Evolutionary conservation across 352 stramenopile genomes (phyloP).

Genomic region (Globisporangium heterothallicum): DNA sequence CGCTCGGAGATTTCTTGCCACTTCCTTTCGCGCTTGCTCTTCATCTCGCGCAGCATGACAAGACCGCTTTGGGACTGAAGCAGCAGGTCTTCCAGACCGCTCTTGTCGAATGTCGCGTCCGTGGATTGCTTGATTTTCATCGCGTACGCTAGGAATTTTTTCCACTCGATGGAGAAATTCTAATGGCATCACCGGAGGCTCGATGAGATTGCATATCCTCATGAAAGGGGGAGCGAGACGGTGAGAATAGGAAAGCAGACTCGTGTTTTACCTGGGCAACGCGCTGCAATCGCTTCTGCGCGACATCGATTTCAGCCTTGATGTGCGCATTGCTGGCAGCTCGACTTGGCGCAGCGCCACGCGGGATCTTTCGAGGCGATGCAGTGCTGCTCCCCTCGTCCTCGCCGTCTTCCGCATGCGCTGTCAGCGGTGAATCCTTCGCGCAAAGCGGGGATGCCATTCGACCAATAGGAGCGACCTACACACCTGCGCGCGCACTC

Average conservation of each 20-base stretch:
- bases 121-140: slow-evolving; percentile 36
- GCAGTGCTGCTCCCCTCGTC: too few relatives aligned
- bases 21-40: slow-evolving; percentile 22
- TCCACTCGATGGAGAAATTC: slow-evolving; percentile 62
- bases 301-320: slow-evolving; percentile 27
- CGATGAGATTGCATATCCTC: neutral
- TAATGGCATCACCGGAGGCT: slow-evolving; percentile 9
- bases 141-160: slow-evolving; percentile 43
- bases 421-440: too few relatives aligned
- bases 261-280: slow-evolving; percentile 28
- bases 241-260: neutral
- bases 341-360: too few relatives aligned
- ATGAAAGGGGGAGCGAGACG: too few relatives aligned
- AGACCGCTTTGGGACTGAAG: slow-evolving; percentile 47
- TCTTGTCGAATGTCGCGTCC: slow-evolving; percentile 2
- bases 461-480: too few relatives aligned
- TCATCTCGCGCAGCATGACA: slow-evolving; percentile 44
- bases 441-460: too few relatives aligned
- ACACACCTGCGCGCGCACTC: too few relatives aligned
- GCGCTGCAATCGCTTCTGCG: slow-evolving; percentile 24
- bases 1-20: slow-evolving; percentile 28
- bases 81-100: slow-evolving; percentile 37
- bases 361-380: too few relatives aligned
- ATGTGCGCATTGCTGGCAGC: slow-evolving; percentile 13
- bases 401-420: too few relatives aligned